Evolutionary conservation across 2,329 filamentous ascomycete genomes (phyloP).

Genomic region (Arthrocladium fulminans): DNA sequence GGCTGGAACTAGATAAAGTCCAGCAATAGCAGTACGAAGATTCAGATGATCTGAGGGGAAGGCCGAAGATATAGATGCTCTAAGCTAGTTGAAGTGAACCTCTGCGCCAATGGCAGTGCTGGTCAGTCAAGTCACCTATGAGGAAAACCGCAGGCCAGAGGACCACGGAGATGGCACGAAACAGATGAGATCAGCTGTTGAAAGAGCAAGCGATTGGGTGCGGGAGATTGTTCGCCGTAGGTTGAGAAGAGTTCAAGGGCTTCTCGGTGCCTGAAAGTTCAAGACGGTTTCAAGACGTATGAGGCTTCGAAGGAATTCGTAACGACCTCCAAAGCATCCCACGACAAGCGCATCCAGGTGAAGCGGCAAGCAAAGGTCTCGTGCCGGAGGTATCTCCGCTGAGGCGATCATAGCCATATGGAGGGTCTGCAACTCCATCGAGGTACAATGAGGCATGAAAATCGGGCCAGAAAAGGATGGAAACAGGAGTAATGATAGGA

Average conservation of each 20-base stretch:
- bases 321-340: background rate
- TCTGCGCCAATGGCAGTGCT: background rate
- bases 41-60: background rate
- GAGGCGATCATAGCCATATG: background rate
- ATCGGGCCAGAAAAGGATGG: slow-evolving; percentile 3
- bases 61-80: background rate
- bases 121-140: background rate
- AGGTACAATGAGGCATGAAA: slow-evolving; percentile 7
- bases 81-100: background rate
- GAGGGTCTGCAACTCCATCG: background rate
- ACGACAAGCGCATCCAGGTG: background rate
- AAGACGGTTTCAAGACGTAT: background rate
- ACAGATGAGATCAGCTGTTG: background rate
- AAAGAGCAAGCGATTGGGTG: background rate
- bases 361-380: slow-evolving; percentile 1
- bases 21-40: background rate
- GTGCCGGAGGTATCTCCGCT: background rate
- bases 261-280: background rate
- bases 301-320: background rate
- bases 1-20: background rate
- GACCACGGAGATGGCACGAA: background rate
- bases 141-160: too few species aligned
- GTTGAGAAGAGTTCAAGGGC: background rate
- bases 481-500: background rate
- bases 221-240: background rate